Percentiles rank a stretch among this genome's conserved stretches.
phyloP scores from a whole-genome alignment of 2,329 filamentous ascomycete species.

The Escovopsis sp. region DNA sequence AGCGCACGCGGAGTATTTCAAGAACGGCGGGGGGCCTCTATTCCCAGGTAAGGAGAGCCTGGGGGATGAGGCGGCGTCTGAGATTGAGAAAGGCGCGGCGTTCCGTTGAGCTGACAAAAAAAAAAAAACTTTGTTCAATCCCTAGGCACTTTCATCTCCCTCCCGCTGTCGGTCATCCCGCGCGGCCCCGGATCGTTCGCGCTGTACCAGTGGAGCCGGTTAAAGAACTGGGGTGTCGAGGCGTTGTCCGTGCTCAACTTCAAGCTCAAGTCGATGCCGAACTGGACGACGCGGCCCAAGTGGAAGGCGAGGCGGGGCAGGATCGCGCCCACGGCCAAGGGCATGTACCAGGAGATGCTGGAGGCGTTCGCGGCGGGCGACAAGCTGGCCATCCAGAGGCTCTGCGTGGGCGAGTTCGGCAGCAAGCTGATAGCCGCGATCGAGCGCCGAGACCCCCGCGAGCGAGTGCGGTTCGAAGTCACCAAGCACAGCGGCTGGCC shows the following conservation, averaged over 20 bases:
- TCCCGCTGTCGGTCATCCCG: slow-evolving; percentile 24
- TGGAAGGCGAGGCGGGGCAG: slow-evolving; percentile 27
- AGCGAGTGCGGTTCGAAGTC: slow-evolving; percentile 39
- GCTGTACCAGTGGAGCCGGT: slow-evolving; percentile 23
- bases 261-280: slow-evolving; percentile 31
- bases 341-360: slow-evolving; percentile 47
- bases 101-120: too few relatives aligned
- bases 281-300: slow-evolving; percentile 24
- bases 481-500: slow-evolving; percentile 30
- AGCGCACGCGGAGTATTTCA: slow-evolving; percentile 20
- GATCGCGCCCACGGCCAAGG: slow-evolving; percentile 38
- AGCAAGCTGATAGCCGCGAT: slow-evolving; percentile 38
- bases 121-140: background rate
- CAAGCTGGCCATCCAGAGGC: slow-evolving; percentile 29
- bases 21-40: slow-evolving; percentile 18
- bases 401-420: slow-evolving; percentile 41
- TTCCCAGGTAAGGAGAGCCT: slow-evolving; percentile 16
- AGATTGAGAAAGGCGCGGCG: too few relatives aligned
- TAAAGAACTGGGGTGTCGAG: slow-evolving; percentile 22
- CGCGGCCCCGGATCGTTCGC: slow-evolving; percentile 14
- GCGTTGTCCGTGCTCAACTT: slow-evolving; percentile 21
- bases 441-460: slow-evolving; percentile 30
- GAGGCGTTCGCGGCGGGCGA: slow-evolving; percentile 46
- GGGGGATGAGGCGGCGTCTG: too few relatives aligned
- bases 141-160: slow-evolving; percentile 33